phyloP scores from a whole-genome alignment of 2,329 filamentous ascomycete genomes.

The Verticillium nubilum region DNA sequence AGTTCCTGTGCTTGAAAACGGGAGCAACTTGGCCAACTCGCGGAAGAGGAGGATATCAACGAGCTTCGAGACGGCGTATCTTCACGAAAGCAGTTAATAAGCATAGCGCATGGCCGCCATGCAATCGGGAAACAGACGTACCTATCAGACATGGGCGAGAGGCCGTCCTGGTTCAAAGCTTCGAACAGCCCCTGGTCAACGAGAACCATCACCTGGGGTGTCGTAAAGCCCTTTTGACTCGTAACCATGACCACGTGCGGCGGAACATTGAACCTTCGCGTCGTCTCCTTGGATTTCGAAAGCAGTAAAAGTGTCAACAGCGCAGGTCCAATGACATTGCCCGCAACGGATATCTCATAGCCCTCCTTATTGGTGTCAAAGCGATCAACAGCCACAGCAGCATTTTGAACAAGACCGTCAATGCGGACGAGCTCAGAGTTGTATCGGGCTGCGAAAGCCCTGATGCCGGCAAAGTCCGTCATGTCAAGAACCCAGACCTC shows the following conservation, averaged over 20 bases:
- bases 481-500: slow-evolving; percentile 26
- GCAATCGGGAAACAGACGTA: not conserved
- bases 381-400: slow-evolving; percentile 18
- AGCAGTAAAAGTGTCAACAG: slow-evolving; percentile 14
- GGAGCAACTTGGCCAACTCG: slow-evolving; percentile 18
- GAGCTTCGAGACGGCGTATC: slow-evolving; percentile 22
- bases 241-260: slow-evolving; percentile 18
- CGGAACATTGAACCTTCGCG: slow-evolving; percentile 14
- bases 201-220: slow-evolving; percentile 11
- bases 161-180: slow-evolving; percentile 20
- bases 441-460: slow-evolving; percentile 24
- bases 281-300: slow-evolving; percentile 17
- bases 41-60: slow-evolving; percentile 18
- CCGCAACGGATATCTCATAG: slow-evolving; percentile 25
- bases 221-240: slow-evolving; percentile 7
- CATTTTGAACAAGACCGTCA: slow-evolving; percentile 30
- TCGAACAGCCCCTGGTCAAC: slow-evolving; percentile 17
- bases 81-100: not conserved
- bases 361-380: not conserved
- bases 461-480: slow-evolving; percentile 27
- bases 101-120: too few relatives aligned
- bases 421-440: slow-evolving; percentile 23
- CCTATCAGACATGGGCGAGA: not conserved
- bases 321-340: slow-evolving; percentile 18
- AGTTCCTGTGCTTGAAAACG: slow-evolving; percentile 20